Base-by-base conservation (phyloP, 1,139 yeast species). In the Yamadazyma aaseri region DNA sequence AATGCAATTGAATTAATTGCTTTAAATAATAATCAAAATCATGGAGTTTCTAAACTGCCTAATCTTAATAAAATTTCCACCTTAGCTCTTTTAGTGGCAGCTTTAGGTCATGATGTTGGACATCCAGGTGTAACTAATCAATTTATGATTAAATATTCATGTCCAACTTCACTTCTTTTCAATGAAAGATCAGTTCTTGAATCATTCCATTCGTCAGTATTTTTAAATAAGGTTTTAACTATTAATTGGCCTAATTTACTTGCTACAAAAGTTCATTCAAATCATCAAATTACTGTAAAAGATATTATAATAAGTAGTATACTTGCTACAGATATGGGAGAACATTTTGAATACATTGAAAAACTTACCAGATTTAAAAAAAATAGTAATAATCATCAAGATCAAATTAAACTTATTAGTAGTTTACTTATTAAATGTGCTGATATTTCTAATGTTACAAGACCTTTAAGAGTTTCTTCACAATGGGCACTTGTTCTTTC, bases 81-180 rank as follows among this genome's bases (percentile, higher is more conserved):
- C 1, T 59, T 81, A 29, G 76, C 81, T 0, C 62, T 87, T 17
- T 68, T 86, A 28, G 69, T 89, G 16, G 86, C 96, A 1, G 95
- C 96, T 1, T 64, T 90, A 32, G 97, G 98, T 31, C 98, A 92
- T 59, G 98, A 92, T 58, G 81, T 86, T 20, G 96, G 96, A 14
- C 98, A 92, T 57, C 97, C 98, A 0, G 98, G 97, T 1, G 81
- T 89, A 13, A 87, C 95, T 9, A 87, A 89, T 57, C 78, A 79
- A 28, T 81, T 87, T 45, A 63, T 90, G 60, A 68, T 73, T 20
- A 66, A 74, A 39, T 58, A 77, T 47, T 59, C 72, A n/a, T 74
- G 95, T 0, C 89, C 90, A 6, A 66, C 86, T 17, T 77, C 94
- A 2, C 57, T 60, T 35, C 53, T 76, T 12, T 87, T 79, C 60